phyloP scores from a whole-genome alignment of 139 green algal genomes.

The Chara braunii region DNA sequence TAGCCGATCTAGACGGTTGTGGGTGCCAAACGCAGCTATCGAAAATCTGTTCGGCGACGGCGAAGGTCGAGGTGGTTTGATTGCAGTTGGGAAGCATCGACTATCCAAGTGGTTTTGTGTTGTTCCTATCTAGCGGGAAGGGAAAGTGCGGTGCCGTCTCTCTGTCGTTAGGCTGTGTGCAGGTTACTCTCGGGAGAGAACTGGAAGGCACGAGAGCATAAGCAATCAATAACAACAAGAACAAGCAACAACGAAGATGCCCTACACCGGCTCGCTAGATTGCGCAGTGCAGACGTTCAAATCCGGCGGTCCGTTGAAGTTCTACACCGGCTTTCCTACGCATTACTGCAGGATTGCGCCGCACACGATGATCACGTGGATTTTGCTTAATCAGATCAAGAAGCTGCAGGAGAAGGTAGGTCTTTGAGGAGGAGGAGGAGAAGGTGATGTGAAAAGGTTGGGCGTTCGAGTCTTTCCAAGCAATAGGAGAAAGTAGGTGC shows the following conservation, averaged over 20 bases:
- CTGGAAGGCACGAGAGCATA: background rate
- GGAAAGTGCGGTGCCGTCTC: background rate
- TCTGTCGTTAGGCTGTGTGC: background rate
- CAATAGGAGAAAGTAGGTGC: background rate
- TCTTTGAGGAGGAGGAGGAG: constrained; percentile 43
- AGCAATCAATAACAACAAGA: background rate
- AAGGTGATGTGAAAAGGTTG: background rate
- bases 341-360: constrained; percentile 85
- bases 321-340: constrained; percentile 94
- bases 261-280: constrained; percentile 56
- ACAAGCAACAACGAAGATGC: constrained; percentile 29
- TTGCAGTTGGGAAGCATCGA: background rate
- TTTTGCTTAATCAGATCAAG: constrained; percentile 66
- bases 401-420: constrained; percentile 65
- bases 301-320: constrained; percentile 71
- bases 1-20: no score
- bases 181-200: background rate
- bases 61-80: background rate
- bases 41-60: no score
- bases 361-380: constrained; percentile 61
- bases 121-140: background rate
- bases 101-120: background rate
- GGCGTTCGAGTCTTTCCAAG: background rate
- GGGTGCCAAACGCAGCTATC: no score
- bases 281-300: constrained; percentile 71